A percentile compares a stretch with the other conserved stretches of the same genome.
Conservation (phyloP, 371 early-diverging fungal species). For the Amoeboaphelidium occidentale region DNA sequence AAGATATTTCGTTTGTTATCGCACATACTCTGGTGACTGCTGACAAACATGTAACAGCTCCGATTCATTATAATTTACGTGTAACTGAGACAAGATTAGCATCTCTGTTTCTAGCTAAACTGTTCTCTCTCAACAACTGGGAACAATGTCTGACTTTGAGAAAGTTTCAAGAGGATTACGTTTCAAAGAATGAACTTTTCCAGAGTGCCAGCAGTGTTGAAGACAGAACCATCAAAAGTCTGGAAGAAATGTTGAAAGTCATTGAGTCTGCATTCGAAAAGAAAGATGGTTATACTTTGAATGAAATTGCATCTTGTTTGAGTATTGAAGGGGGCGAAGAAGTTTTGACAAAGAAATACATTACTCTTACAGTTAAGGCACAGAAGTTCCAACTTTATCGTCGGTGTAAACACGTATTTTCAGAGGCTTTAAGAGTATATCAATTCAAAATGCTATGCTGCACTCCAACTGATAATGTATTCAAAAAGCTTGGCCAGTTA, state of each 20-base stretch:
- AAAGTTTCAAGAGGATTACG: too few relatives aligned
- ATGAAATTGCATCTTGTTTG: conserved; percentile 32
- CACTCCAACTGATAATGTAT: conserved; percentile 8
- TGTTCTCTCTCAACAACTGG: conserved; percentile 6
- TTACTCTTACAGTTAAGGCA: conserved; percentile 28
- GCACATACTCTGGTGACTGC: conserved; percentile 66
- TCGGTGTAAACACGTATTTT: conserved; percentile 55
- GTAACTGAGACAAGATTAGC: conserved; percentile 78
- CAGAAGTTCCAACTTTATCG: conserved; percentile 46
- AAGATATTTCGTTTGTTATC: conserved; percentile 48
- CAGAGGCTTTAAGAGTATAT: conserved; percentile 58
- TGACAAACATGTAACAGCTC: conserved; percentile 70
- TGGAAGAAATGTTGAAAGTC: conserved; percentile 3
- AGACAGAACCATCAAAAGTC: conserved; percentile 1
- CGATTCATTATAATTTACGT: conserved; percentile 68
- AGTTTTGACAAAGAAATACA: conserved; percentile 24
- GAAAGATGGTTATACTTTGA: conserved; percentile 10
- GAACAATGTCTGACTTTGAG: too few relatives aligned
- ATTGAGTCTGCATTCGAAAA: conserved; percentile 1
- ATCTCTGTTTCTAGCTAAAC: conserved; percentile 33
- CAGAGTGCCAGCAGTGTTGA: neutral
- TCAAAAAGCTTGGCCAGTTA: conserved; percentile 34
- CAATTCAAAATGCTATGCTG: conserved; percentile 44
- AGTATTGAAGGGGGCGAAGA: conserved; percentile 23
- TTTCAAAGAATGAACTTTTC: conserved; percentile 1